Evolutionary conservation across 1,284 basidiomycete genomes (phyloP), one percentile per base, ranked within the genome.

Genomic region (Tylopilus sp.): DNA sequence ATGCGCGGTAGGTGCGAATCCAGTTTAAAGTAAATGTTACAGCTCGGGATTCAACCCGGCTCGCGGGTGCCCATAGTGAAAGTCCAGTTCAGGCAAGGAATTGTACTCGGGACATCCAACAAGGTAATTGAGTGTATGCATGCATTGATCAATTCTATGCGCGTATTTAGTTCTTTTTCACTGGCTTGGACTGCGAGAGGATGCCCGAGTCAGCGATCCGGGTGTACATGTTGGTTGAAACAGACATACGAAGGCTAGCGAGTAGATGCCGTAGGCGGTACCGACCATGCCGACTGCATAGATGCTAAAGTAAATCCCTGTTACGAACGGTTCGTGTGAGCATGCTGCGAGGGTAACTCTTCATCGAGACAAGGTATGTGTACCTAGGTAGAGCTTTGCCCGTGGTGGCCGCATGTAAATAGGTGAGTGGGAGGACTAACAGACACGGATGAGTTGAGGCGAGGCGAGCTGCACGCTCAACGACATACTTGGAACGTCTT

Each of bases 401-500:
- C 74, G 70, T 42, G 77, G 74, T 49, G 69, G 63, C 35, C 76
- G 74, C 59, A 71, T 67, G 62, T 76, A 76, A 45, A 79, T 54
- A 36, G 77, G 76, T 25, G 55, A 53, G 49, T 71, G 63, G 35
- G 71, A 71, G 33, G 63, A 46, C 61, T 65, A 58, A 54, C 15
- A 37, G 38, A 30, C 0, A n/a, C 3, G n/a, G 18, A 44, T 65
- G 36, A 61, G 48, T 10, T 33, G 3, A 19, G 11, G 18, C 2
- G 13, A 11, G 18, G 16, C 10, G 21, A 10, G 6, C 30, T 10
- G 21, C 2, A 35, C 1, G 16, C 15, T n/a, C 1, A 15, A 28
- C 15, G 1, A 59, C 69, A 44, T 51, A 86, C 86, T 75, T 89
- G 87, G 65, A 79, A 75, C 49, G 64, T 53, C 69, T 70, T 78